phyloP scores from a whole-genome alignment of 441 rosid genomes.

The Gossypium laxum region DNA sequence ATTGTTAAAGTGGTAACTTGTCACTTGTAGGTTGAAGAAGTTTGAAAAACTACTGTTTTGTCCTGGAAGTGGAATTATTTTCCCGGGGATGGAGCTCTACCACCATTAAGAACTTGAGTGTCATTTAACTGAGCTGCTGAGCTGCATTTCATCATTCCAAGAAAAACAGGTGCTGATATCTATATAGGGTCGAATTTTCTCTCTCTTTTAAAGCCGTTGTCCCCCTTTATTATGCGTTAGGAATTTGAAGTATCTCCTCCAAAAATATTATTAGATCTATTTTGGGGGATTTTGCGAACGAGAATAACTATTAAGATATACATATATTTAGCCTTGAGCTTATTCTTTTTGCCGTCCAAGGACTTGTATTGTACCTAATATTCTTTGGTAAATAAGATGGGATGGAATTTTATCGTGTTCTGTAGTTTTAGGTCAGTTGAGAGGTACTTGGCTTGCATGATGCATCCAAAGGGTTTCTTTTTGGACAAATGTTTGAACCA shows the following conservation, averaged over 20 bases:
- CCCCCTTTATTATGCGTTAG: background rate
- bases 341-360: background rate
- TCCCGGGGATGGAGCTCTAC: background rate
- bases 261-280: background rate
- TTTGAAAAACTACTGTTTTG: constrained; percentile 25
- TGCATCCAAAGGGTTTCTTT: background rate
- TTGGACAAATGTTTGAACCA: background rate
- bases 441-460: background rate
- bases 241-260: background rate
- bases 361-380: background rate
- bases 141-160: background rate
- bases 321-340: background rate
- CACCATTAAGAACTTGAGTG: background rate
- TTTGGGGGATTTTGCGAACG: background rate
- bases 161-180: background rate
- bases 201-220: background rate
- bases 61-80: background rate
- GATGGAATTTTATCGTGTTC: background rate
- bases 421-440: background rate
- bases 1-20: background rate
- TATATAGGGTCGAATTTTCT: background rate
- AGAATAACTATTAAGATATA: background rate
- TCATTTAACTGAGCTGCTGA: background rate
- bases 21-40: constrained; percentile 65
- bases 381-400: background rate